phyloP scores from a whole-genome alignment of 129 eudicot genomes.

The Logfia minima region DNA sequence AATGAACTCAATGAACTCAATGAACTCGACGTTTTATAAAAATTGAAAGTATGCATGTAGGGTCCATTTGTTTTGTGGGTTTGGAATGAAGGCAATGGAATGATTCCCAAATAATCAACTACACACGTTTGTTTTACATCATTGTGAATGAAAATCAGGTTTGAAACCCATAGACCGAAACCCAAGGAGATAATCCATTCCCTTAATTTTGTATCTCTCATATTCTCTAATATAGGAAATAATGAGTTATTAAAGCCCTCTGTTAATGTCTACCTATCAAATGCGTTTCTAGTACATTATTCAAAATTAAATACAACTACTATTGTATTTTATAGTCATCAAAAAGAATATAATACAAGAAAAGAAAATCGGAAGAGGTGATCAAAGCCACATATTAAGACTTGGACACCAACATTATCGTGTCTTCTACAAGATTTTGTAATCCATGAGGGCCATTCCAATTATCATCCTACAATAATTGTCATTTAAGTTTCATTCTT shows the following conservation, averaged over 20 bases:
- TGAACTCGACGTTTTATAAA: too few species aligned
- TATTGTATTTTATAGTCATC: not conserved
- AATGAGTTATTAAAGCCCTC: too few species aligned
- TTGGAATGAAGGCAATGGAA: too few species aligned
- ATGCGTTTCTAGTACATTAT: not conserved
- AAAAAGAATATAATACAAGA: not conserved
- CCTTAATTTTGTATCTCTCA: not conserved
- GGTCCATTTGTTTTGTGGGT: too few species aligned
- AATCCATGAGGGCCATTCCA: not conserved
- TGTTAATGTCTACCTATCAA: not conserved
- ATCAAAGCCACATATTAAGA: not conserved
- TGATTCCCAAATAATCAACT: too few species aligned
- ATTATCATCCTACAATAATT: not conserved
- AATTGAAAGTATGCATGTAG: too few species aligned
- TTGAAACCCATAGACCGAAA: too few species aligned
- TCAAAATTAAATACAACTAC: not conserved
- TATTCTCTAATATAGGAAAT: not conserved
- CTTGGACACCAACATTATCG: not conserved
- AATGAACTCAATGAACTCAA: too few species aligned
- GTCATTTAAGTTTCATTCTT: not conserved
- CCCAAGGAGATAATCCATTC: too few species aligned
- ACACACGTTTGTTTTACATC: too few species aligned
- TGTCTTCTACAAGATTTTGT: conserved; percentile 1
- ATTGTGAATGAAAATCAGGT: too few species aligned
- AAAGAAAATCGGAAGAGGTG: not conserved